These are phyloP conservation scores for Gynandropsis gynandra DNA, from an alignment of 345 rosid species.

Conservation along the genomic window DNA sequence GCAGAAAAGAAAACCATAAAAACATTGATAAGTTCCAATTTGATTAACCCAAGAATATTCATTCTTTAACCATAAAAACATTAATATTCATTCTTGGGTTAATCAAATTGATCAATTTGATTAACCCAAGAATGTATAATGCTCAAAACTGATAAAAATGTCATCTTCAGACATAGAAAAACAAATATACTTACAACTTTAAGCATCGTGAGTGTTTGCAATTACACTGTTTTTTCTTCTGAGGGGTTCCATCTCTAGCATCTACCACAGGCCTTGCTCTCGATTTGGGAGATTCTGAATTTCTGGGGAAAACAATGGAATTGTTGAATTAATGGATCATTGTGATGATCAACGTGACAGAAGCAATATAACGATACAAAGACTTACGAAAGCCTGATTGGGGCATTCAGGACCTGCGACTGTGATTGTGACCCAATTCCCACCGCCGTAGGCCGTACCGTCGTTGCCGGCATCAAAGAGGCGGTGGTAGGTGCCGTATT, in stretches of 20 bases:
- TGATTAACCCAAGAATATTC: no score
- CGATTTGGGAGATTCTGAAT: slow-evolving; percentile 75
- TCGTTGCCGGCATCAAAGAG: slow-evolving; percentile 15
- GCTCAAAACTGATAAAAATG: no score
- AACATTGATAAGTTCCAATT: no score
- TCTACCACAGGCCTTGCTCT: slow-evolving; percentile 60
- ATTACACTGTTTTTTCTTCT: slow-evolving; percentile 92
- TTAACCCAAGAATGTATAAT: no score
- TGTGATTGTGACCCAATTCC: no score
- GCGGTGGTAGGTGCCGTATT: slow-evolving; percentile 14
- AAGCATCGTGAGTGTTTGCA: slow-evolving; percentile 97
- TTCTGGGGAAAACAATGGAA: slow-evolving; percentile 33
- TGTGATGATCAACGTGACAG: not conserved
- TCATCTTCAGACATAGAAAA: no score
- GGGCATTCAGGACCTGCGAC: slow-evolving; percentile 27
- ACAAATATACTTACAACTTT: slow-evolving; percentile 65
- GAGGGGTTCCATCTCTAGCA: slow-evolving; percentile 78
- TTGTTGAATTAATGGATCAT: not conserved
- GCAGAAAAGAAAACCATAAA: no score
- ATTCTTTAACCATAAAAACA: no score
- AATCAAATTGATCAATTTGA: no score
- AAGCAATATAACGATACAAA: not conserved
- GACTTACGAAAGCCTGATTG: slow-evolving; percentile 48
- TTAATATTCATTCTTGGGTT: no score
- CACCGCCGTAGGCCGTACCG: not conserved